phyloP scores from a whole-genome alignment of 345 rosid species.

The Kandelia obovata region DNA sequence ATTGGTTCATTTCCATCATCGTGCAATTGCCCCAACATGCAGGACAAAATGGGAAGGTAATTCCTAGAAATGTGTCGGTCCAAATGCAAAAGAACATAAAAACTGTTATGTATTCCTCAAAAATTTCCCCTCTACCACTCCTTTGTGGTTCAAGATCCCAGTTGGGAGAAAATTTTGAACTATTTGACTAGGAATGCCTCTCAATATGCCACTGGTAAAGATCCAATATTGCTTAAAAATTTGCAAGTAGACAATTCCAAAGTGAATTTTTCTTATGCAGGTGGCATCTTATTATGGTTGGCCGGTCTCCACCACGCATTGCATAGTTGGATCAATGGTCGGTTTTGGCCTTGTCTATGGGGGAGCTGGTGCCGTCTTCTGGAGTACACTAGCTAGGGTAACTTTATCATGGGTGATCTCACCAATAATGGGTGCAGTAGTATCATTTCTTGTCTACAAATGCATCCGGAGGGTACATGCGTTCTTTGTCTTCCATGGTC shows the following conservation, averaged over 20 bases:
- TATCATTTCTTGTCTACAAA: constrained; percentile 87
- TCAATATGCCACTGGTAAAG: too few relatives aligned
- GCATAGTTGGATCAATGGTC: constrained; percentile 96
- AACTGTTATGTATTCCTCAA: too few relatives aligned
- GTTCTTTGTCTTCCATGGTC: constrained; percentile 23
- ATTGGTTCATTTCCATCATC: too few relatives aligned
- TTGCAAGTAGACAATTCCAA: not conserved
- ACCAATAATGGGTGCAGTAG: constrained; percentile 76
- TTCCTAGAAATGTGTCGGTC: too few relatives aligned
- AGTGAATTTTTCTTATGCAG: constrained; percentile 31
- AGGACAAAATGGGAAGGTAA: too few relatives aligned
- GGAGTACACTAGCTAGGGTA: constrained; percentile 90
- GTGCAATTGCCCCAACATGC: too few relatives aligned
- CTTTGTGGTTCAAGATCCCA: too few relatives aligned
- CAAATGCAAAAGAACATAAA: too few relatives aligned
- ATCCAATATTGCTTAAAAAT: too few relatives aligned
- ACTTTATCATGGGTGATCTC: constrained; percentile 95
- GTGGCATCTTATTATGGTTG: constrained; percentile 87
- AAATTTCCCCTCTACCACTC: too few relatives aligned
- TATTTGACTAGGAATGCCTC: too few relatives aligned
- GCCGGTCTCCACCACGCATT: constrained; percentile 99
- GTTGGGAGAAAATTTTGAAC: too few relatives aligned
- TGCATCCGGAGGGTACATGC: constrained; percentile 78
- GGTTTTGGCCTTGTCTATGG: constrained; percentile 95
- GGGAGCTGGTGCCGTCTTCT: constrained; percentile 90